These are phyloP conservation scores for Betula pendula DNA, from an alignment of 306 rosid species.

Conservation along the genomic window DNA sequence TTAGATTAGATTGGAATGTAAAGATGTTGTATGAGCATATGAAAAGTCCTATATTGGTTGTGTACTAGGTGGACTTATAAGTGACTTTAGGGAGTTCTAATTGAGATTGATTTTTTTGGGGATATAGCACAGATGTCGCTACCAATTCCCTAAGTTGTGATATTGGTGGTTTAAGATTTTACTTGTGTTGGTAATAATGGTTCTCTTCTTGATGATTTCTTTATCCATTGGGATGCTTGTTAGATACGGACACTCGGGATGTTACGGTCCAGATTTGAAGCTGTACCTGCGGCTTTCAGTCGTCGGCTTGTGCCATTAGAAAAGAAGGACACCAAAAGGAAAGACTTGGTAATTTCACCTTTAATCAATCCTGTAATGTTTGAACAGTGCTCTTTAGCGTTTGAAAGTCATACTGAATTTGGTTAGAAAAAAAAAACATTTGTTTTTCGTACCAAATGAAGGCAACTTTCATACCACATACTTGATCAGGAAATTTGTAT, in stretches of 20 bases:
- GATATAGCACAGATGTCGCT: no score
- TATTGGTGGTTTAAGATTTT: slow-evolving; percentile 3
- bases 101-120: no score
- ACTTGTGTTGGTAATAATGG: slow-evolving; percentile 9
- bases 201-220: slow-evolving; percentile 18
- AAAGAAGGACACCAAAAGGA: slow-evolving; percentile 21
- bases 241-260: slow-evolving; percentile 99
- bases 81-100: no score
- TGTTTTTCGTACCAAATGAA: slow-evolving; percentile 8
- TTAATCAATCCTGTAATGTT: not conserved
- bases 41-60: no score
- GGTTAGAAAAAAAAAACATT: no score
- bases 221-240: slow-evolving; percentile 14
- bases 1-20: not conserved
- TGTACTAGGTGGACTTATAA: no score
- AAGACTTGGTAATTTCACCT: no score
- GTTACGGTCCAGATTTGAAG: slow-evolving; percentile 84
- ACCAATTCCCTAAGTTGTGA: no score
- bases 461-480: not conserved
- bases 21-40: no score
- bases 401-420: no score
- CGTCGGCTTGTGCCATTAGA: slow-evolving; percentile 63
- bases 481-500: not conserved
- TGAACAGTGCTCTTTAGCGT: slow-evolving; percentile 13
- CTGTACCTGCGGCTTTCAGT: slow-evolving; percentile 76